Conservation (phyloP, 305 asterid genomes). For the Fraxinus greggii region DNA sequence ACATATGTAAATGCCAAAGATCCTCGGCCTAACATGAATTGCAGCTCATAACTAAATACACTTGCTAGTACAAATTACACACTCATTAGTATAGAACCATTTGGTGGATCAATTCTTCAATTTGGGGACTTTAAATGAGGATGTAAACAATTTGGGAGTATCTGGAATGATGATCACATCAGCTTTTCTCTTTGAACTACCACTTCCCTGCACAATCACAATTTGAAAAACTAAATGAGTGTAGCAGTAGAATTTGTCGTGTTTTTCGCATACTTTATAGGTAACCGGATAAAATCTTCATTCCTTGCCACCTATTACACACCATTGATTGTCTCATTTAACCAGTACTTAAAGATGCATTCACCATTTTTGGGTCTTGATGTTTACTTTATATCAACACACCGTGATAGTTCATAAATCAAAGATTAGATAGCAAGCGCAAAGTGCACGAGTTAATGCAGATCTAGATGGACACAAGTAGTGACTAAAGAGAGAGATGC, state of each 20-base stretch:
- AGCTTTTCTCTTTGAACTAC: slow-evolving; percentile 54
- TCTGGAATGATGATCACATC: slow-evolving; percentile 35
- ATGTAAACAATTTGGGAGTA: slow-evolving; percentile 63
- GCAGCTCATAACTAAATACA: slow-evolving; percentile 3
- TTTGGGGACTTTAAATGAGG: slow-evolving; percentile 74
- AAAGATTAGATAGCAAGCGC: not conserved
- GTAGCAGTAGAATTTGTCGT: slow-evolving; percentile 6
- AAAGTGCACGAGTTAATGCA: not conserved
- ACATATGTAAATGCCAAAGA: not conserved
- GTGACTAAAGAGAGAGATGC: not conserved
- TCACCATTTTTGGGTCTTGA: not conserved
- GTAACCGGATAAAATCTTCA: not conserved
- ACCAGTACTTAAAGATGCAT: not conserved
- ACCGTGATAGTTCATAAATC: not conserved
- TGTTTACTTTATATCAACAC: not conserved
- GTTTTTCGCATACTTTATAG: not conserved
- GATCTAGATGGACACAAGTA: not conserved
- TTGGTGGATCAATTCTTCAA: slow-evolving; percentile 37
- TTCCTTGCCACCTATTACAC: not conserved
- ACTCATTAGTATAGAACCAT: not conserved
- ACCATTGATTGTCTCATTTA: not conserved
- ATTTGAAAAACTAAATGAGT: slow-evolving; percentile 3
- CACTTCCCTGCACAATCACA: slow-evolving; percentile 41
- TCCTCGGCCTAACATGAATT: slow-evolving; percentile 1
- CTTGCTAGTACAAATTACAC: slow-evolving; percentile 8